Evolutionary conservation across 805 yeast species (phyloP), one percentile per base, ranked within the genome.

Genomic region (Ogataea corticis): DNA sequence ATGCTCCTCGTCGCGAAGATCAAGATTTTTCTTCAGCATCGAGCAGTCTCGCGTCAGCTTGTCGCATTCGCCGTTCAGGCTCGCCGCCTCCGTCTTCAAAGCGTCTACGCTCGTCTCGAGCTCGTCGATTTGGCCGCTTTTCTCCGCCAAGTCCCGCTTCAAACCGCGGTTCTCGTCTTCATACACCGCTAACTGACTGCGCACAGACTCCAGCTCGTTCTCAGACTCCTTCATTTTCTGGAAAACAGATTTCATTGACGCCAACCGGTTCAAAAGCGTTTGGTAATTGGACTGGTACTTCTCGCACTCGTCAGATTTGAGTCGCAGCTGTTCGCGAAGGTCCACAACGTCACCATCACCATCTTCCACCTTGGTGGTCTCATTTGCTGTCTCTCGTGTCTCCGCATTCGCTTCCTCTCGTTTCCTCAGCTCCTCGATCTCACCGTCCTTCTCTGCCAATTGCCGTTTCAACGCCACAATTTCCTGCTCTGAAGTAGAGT

Each of bases 231-330:
- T 83, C 87, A 85, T 84, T 52, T 86, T 85, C 32, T 68, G 72
- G 62, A 86, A 86, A 2, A 86, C 76, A 0, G 83, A 69, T 53
- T 85, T 86, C 92, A 86, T 85, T 2, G 87, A 77, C 1, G 88
- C 77, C 14, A 87, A 62, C 59, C 84, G 75, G 50, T 78, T 79
- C 48, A 87, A 63, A 27, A 87, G 64, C 4, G 76, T 70, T 49
- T 84, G 83, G 57, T 85, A 84, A 50, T 81, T 80, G 1, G 72
- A 69, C 53, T 83, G 80, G 23, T 77, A 71, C 25, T 76, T 73
- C 39, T 77, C 83, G 45, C 84, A 73, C 55, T 83, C 88, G 29
- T 70, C 67, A 25, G 69, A 71, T 21, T 69, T 61, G 32, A 55
- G 62, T 28, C 57, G 59, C 12, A 76, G 50, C 41, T 71, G 66